Evolutionary conservation across 352 stramenopile genomes (phyloP), one percentile per base, ranked within the genome.

Genomic region (Phytophthora pistaciae): DNA sequence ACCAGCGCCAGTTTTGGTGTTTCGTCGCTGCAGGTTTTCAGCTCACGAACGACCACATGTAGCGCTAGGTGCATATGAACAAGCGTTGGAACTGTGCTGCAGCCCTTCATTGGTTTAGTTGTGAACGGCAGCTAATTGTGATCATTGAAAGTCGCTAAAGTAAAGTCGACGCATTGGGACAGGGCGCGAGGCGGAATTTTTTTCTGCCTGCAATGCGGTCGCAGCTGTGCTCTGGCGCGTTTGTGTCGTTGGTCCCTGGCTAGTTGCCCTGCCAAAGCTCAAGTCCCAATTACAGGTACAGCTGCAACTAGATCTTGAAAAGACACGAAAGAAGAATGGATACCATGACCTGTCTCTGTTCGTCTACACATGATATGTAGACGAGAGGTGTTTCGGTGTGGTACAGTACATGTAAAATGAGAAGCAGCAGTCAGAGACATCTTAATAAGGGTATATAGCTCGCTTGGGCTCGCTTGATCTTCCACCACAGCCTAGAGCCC

Each of bases 341-440:
- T 49, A 21, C 56, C 33, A 42, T 16, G 56, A 16, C 25, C 62
- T 29, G 54, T 68, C 52, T 68, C 40, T 56, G 23, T 67, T 68
- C 66, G 59, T 73, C 66, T 63, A 60, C 21, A 58, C 21, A 58
- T 72, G 38, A 56, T 65, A 58, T 57, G 66, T 67, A 72, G 31
- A 67, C 65, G 65, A 36, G 65, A 8, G 31, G 20, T 52, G 36
- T 68, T 68, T 72, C 58, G 65, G 65, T 72, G 58, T 72, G 58
- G 33, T 64, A 46, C 29, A 11, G 29, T 36, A 36, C 29, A 10
- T 33, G 29, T 10, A 10, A 36, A 36, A 13, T 9, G 9, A n/a
- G n/a, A n/a, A n/a, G 31, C 31, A 36, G 3, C 31, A 36, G 3
- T 11, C 29, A 36, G 7, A 36, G 7, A 10, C 29, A 33, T n/a